Conservation (phyloP, 2,329 filamentous ascomycete genomes). For the Zalaria sp. region DNA sequence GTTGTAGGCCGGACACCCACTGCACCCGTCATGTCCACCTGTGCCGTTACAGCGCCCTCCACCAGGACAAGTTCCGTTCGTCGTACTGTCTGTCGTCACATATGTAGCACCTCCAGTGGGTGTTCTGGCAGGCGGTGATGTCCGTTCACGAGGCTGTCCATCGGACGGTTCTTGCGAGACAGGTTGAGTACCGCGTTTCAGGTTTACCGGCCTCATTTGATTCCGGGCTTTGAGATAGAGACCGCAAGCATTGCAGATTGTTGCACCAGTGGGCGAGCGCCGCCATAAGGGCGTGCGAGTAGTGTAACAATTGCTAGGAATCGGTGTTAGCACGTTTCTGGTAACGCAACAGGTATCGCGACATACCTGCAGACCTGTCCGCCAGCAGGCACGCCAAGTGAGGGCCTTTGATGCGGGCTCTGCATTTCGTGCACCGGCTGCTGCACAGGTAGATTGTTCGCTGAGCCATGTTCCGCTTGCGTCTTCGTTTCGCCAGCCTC, state of each 20-base stretch:
- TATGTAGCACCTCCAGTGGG: conserved; percentile 44
- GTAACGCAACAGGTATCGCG: not conserved
- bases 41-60: conserved; percentile 94
- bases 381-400: conserved; percentile 1
- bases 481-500: conserved; percentile 2
- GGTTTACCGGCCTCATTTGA: conserved; percentile 73
- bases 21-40: conserved; percentile 85
- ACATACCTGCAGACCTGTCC: conserved; percentile 61
- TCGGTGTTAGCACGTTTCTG: no score
- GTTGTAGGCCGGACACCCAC: conserved; percentile 93
- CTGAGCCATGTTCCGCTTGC: conserved; percentile 2
- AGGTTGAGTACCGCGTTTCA: conserved; percentile 56
- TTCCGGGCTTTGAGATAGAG: conserved; percentile 91
- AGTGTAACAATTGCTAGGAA: conserved; percentile 75
- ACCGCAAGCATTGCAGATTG: conserved; percentile 95
- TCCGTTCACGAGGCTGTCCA: conserved; percentile 1
- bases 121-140: conserved; percentile 1
- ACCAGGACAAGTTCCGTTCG: conserved; percentile 82
- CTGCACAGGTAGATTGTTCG: conserved; percentile 3
- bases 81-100: conserved; percentile 59
- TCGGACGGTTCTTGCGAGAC: conserved; percentile 13
- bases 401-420: conserved; percentile 4
- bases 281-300: conserved; percentile 91
- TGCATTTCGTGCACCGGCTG: conserved; percentile 4
- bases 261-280: conserved; percentile 79